Percentiles rank a stretch among this genome's conserved stretches.
phyloP scores from a whole-genome alignment of 1,139 yeast species.

The Geotrichum australiense region DNA sequence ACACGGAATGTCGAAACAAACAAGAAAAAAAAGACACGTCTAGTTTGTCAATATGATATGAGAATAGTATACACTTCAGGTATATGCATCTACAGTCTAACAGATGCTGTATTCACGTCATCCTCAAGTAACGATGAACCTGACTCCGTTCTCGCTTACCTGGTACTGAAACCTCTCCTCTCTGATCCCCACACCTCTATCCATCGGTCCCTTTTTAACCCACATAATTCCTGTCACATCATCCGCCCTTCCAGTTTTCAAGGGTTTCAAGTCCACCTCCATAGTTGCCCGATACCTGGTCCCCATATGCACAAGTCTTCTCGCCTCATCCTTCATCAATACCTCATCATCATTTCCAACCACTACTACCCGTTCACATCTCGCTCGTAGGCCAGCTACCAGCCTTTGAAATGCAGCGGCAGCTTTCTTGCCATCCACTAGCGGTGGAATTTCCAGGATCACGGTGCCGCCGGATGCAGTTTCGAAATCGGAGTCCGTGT shows the following conservation, averaged over 20 bases:
- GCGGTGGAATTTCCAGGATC: conserved; percentile 37
- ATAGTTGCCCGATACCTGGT: conserved; percentile 45
- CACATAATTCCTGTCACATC: conserved; percentile 72
- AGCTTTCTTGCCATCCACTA: conserved; percentile 30
- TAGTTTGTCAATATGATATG: no score
- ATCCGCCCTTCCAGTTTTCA: conserved; percentile 73
- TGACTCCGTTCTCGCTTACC: conserved; percentile 41
- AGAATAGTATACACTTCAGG: background rate
- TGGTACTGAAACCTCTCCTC: conserved; percentile 64
- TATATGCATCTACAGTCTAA: conserved; percentile 19
- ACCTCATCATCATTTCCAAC: conserved; percentile 37
- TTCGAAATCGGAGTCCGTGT: background rate
- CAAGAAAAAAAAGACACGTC: no score
- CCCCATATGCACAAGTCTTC: conserved; percentile 16
- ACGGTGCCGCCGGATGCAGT: conserved; percentile 21
- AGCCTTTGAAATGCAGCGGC: conserved; percentile 31
- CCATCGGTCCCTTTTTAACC: conserved; percentile 48
- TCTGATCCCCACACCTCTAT: conserved; percentile 22
- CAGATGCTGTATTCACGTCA: no score
- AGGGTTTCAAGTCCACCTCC: conserved; percentile 52
- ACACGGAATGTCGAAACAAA: no score
- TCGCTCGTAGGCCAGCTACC: conserved; percentile 36
- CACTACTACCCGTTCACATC: conserved; percentile 34
- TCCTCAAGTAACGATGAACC: no score
- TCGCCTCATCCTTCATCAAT: conserved; percentile 35